Evolutionary conservation across 2,329 filamentous ascomycete species (phyloP).

Genomic region (Phaeosphaeriaceae sp.): DNA sequence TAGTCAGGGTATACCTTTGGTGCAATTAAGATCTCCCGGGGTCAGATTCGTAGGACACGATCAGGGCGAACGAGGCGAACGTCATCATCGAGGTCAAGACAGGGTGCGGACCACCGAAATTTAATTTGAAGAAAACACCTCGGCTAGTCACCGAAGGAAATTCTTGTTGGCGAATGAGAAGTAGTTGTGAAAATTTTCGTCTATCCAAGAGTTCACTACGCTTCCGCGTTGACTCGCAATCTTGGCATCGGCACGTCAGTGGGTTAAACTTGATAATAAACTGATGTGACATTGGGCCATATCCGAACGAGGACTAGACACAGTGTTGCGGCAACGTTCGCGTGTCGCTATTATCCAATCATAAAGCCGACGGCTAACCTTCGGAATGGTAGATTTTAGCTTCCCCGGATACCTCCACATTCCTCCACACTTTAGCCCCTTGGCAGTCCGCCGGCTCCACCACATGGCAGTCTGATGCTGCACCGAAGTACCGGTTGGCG

Average conservation of each 20-base stretch:
- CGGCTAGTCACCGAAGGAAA: too few relatives aligned
- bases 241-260: too few relatives aligned
- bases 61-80: too few relatives aligned
- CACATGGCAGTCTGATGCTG: constrained; percentile 1
- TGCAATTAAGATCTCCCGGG: too few relatives aligned
- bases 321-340: too few relatives aligned
- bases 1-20: too few relatives aligned
- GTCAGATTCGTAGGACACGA: too few relatives aligned
- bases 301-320: neutral
- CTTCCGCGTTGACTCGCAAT: neutral
- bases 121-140: too few relatives aligned
- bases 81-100: too few relatives aligned
- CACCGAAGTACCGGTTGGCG: neutral
- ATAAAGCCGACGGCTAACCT: neutral
- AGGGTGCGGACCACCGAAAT: too few relatives aligned
- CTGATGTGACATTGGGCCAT: neutral
- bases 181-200: neutral
- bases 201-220: neutral
- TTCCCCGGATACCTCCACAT: neutral
- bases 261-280: neutral
- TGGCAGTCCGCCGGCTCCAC: constrained; percentile 11
- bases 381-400: neutral
- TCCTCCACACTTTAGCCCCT: constrained; percentile 19
- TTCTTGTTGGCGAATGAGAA: too few relatives aligned
- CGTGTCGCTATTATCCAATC: neutral